These are phyloP conservation scores for Parathielavia hyrcaniae DNA, from an alignment of 495 filamentous ascomycete species.

Conservation along the genomic window DNA sequence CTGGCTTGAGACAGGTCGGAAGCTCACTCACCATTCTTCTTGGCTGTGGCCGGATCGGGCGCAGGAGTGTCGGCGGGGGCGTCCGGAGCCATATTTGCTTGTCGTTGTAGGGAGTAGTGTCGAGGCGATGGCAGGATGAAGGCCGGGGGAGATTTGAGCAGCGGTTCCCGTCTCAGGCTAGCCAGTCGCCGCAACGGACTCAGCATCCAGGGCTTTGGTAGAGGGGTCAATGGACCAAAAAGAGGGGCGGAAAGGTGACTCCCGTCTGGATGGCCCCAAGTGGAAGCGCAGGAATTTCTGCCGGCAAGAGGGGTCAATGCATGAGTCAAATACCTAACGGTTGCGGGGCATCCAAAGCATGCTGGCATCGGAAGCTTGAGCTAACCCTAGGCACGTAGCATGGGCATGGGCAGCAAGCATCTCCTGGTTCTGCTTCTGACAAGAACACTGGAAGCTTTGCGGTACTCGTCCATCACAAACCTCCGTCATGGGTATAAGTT, in stretches of 20 bases:
- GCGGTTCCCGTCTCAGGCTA: slow-evolving; percentile 25
- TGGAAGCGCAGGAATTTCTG: slow-evolving; percentile 22
- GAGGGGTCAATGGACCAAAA: slow-evolving; percentile 25
- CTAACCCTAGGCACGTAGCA: too few species aligned
- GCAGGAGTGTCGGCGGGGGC: slow-evolving; percentile 16
- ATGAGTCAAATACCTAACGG: slow-evolving; percentile 7
- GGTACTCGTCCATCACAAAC: too few species aligned
- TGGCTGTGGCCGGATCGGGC: slow-evolving; percentile 22
- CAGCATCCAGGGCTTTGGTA: slow-evolving; percentile 29
- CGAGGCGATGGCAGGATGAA: slow-evolving; percentile 21
- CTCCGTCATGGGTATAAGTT: too few species aligned
- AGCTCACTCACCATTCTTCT: slow-evolving; percentile 31
- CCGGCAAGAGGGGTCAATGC: slow-evolving; percentile 11
- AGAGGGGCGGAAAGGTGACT: slow-evolving; percentile 21
- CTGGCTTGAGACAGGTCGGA: slow-evolving; percentile 21
- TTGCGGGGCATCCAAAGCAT: neutral
- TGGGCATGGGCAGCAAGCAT: too few species aligned
- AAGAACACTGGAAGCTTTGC: too few species aligned
- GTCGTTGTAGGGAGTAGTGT: slow-evolving; percentile 19
- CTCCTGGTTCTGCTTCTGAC: too few species aligned
- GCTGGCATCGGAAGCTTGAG: too few species aligned
- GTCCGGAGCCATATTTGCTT: slow-evolving; percentile 24
- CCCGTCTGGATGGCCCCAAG: slow-evolving; percentile 17
- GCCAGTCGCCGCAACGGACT: slow-evolving; percentile 29
- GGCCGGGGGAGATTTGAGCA: slow-evolving; percentile 23